Percentiles rank a stretch among this genome's conserved stretches.
Evolutionary conservation across 371 early-diverging fungal species (phyloP).

Genomic region (Catenaria anguillulae): DNA sequence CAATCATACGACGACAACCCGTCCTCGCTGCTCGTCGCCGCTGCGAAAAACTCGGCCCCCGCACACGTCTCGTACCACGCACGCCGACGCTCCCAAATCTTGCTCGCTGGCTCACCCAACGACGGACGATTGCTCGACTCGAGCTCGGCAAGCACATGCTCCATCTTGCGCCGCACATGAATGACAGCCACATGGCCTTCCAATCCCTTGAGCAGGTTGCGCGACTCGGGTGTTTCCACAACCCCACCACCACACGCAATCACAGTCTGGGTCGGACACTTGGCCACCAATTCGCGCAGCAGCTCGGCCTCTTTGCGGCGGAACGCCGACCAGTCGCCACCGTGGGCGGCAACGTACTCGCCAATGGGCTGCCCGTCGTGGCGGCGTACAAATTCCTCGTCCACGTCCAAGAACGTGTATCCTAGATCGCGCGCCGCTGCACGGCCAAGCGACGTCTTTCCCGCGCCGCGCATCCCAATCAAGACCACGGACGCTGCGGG

Average conservation of each 20-base stretch:
- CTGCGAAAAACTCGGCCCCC: constrained; percentile 58
- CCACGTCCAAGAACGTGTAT: constrained; percentile 73
- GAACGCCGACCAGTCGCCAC: constrained; percentile 69
- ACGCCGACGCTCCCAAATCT: constrained; percentile 63
- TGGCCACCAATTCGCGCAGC: constrained; percentile 36
- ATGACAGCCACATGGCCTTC: constrained; percentile 39
- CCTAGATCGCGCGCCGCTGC: constrained; percentile 50
- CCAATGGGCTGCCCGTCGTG: constrained; percentile 46
- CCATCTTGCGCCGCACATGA: constrained; percentile 66
- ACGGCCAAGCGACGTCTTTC: constrained; percentile 79
- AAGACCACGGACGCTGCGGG: constrained; percentile 40
- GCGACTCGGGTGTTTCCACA: constrained; percentile 63
- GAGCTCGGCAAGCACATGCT: constrained; percentile 61
- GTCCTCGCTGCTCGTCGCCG: constrained; percentile 6
- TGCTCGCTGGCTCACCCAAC: constrained; percentile 61
- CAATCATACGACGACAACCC: not conserved
- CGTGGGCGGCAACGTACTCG: constrained; percentile 55
- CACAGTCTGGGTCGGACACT: constrained; percentile 41
- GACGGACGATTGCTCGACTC: constrained; percentile 71
- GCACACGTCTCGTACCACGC: constrained; percentile 62
- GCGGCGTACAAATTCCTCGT: constrained; percentile 54
- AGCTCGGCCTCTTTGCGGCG: constrained; percentile 53
- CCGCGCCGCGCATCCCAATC: constrained; percentile 94
- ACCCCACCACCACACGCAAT: constrained; percentile 93
- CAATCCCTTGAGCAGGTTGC: constrained; percentile 14